Percentiles rank a stretch among this genome's conserved stretches.
phyloP scores from a whole-genome alignment of 169 alveolate genomes.

The Babesia sp. region DNA sequence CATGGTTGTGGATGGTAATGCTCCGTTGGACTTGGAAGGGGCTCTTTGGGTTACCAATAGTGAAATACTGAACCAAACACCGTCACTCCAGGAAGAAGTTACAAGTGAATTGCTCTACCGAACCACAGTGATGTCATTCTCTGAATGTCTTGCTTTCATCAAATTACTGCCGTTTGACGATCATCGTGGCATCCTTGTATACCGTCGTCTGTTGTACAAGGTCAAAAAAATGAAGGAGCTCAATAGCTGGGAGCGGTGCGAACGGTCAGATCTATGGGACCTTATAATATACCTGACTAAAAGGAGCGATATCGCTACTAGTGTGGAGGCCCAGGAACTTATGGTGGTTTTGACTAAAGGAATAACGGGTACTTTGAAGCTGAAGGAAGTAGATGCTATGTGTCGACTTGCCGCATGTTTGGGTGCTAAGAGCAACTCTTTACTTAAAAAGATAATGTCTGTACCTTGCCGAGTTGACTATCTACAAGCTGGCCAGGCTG shows the following conservation, averaged over 20 bases:
- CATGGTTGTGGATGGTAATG: not conserved
- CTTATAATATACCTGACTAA: conserved; percentile 6
- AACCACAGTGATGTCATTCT: conserved; percentile 44
- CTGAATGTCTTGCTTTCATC: conserved; percentile 39
- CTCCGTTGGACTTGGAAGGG: not conserved
- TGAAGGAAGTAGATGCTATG: conserved; percentile 38
- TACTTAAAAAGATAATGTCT: conserved; percentile 20
- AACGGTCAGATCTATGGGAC: conserved; percentile 23
- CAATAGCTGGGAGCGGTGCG: conserved; percentile 50
- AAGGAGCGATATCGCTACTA: conserved; percentile 16
- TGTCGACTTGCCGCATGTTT: conserved; percentile 18
- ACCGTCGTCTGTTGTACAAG: conserved; percentile 39
- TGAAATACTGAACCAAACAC: conserved; percentile 19
- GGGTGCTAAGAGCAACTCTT: conserved; percentile 35
- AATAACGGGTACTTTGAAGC: conserved; percentile 38
- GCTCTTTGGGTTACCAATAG: conserved; percentile 11
- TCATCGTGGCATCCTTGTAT: conserved; percentile 25
- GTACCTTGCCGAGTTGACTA: conserved; percentile 44
- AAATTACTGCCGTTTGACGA: conserved; percentile 32
- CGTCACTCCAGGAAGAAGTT: conserved; percentile 18
- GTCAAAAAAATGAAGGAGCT: conserved; percentile 32
- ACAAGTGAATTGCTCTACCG: conserved; percentile 38
- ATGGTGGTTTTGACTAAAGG: conserved; percentile 26
- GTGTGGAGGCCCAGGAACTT: conserved; percentile 41
- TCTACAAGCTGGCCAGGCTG: conserved; percentile 38